Evolutionary conservation across 1,284 basidiomycete genomes (phyloP), one percentile per base, ranked within the genome.

Genomic region (Melampsora americana): DNA sequence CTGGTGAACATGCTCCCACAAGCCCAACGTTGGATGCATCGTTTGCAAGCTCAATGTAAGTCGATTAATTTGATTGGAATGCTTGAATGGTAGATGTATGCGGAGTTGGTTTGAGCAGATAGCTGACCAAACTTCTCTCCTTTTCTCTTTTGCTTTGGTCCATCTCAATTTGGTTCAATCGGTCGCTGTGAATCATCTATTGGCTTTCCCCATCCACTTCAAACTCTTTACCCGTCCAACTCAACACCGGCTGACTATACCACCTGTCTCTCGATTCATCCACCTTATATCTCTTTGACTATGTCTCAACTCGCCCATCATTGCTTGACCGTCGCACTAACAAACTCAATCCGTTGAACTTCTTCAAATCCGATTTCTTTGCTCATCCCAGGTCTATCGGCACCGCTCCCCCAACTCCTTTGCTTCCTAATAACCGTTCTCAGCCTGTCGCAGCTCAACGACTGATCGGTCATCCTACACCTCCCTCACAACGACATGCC

Each of bases 41-140:
- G 4, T 75, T 75, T 30, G 72, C 64, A 30, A 67, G 48, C 59
- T 75, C 72, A 53, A 75, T 75, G 72, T 75, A 61, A 75, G 72
- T 32, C 18, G 2, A n/a, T 32, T n/a, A 2, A 16, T 5, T 26
- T 26, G 50, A 1, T 26, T 20, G 50, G 20, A 26, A 9, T 5
- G 50, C 20, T 56, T 53, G 50, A 20, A 53, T 53, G 20, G 50
- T n/a, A 20, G 50, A 20, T 53, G 50, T 26, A 56, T 56, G 50
- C 50, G 26, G 26, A 7, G 50, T 53, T n/a, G 12, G 26, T 53
- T n/a, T 53, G 50, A 53, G 6, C 20, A 20, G 50, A 53, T 16
- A 6, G 14, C 50, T 53, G 50, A 53, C 5, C 50, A 5, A 53
- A 26, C n/a, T 26, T n/a, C 50, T 56, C 50, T n/a, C 50, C 50